Percentiles rank a stretch among this genome's conserved stretches.
Conservation (phyloP, 2,329 filamentous ascomycete species). For the Aspergillus proliferans region DNA sequence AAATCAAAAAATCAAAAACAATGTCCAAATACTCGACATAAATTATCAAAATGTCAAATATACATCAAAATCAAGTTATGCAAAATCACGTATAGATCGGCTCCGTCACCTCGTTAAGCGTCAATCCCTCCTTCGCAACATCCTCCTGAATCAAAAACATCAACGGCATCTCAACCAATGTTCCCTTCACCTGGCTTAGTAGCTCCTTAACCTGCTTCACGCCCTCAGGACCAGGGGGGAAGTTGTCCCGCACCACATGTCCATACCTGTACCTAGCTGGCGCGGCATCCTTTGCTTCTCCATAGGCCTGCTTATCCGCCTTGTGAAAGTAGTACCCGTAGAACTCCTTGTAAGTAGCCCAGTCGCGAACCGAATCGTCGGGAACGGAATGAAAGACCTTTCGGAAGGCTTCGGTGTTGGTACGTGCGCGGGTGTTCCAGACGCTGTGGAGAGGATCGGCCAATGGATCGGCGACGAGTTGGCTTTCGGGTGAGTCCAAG, state of each 20-base stretch:
- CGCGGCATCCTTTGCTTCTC: slow-evolving; percentile 37
- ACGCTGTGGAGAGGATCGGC: slow-evolving; percentile 49
- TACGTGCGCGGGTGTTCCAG: slow-evolving; percentile 54
- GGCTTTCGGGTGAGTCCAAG: slow-evolving; percentile 44
- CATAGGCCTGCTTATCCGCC: slow-evolving; percentile 37
- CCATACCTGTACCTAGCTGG: slow-evolving; percentile 67
- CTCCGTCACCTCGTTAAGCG: slow-evolving; percentile 65
- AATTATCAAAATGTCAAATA: neutral
- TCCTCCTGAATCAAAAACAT: slow-evolving; percentile 80
- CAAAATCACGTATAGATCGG: slow-evolving; percentile 59
- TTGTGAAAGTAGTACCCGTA: slow-evolving; percentile 55
- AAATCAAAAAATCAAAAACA: slow-evolving; percentile 2
- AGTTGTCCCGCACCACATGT: slow-evolving; percentile 76
- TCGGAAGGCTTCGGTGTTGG: slow-evolving; percentile 56
- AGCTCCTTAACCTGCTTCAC: slow-evolving; percentile 66
- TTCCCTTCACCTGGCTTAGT: slow-evolving; percentile 61
- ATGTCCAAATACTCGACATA: neutral
- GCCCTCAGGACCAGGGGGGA: slow-evolving; percentile 56
- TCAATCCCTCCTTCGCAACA: slow-evolving; percentile 74
- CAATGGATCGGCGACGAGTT: slow-evolving; percentile 53
- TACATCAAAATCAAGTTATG: neutral
- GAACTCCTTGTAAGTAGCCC: slow-evolving; percentile 59
- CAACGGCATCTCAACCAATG: slow-evolving; percentile 82
- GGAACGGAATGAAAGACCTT: slow-evolving; percentile 59
- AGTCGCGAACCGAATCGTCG: slow-evolving; percentile 52